Evolutionary conservation across 2,329 filamentous ascomycete genomes (phyloP).

Genomic region (Penicillium digitatum): DNA sequence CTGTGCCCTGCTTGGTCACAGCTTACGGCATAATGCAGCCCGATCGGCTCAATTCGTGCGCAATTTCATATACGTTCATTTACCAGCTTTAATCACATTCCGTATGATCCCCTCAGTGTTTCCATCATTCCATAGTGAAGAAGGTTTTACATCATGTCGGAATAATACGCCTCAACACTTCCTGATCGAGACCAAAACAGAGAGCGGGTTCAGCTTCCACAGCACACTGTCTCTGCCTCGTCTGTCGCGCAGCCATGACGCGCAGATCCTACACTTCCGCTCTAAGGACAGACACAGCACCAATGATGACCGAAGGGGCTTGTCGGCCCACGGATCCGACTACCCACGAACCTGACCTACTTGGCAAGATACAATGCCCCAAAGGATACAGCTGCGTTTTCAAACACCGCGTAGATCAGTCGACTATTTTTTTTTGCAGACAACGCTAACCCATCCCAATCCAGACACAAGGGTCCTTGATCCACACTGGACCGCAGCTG

Average conservation of each 20-base stretch:
- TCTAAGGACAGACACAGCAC: conserved; percentile 1
- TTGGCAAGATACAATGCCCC: not conserved
- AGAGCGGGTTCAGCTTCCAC: not conserved
- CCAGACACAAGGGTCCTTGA: conserved; percentile 9
- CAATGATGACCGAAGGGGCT: conserved; percentile 1
- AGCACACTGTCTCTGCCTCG: not conserved
- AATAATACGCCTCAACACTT: not conserved
- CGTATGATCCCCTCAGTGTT: not conserved
- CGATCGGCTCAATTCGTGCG: not conserved
- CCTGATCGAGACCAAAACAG: not conserved
- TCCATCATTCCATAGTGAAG: conserved; percentile 1
- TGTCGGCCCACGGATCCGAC: conserved; percentile 4
- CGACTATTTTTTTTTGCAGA: not conserved
- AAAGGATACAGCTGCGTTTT: not conserved
- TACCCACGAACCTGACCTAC: not conserved
- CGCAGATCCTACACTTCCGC: not conserved
- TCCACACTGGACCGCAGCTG: conserved; percentile 18
- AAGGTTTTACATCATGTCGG: conserved; percentile 5
- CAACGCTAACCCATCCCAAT: not conserved
- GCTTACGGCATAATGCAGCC: not conserved
- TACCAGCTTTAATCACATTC: not conserved
- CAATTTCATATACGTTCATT: not conserved
- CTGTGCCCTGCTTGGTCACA: not conserved
- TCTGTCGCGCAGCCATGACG: not conserved
- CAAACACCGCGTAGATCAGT: conserved; percentile 10